Base-by-base conservation (phyloP, 345 rosid genomes). In the Syzygium aqueum region DNA sequence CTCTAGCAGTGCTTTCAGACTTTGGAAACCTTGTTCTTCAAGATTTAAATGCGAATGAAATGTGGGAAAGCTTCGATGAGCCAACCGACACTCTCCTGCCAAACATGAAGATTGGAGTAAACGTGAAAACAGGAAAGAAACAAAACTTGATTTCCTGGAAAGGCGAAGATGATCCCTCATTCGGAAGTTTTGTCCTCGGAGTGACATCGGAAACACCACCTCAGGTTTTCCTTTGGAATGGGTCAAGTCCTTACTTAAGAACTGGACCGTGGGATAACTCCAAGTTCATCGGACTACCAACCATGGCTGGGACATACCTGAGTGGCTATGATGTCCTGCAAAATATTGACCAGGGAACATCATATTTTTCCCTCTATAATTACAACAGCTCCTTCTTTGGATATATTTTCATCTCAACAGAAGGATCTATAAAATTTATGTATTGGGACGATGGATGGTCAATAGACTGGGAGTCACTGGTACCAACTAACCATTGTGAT, bases 11-110 rank as follows among this genome's bases (percentile, higher is more conserved):
- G 88, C 65, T 92, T 85, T 77, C 67, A 15, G 94, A 84, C 11
- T 53, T 51, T 1, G 93, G 94, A 23, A 91, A 91, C 67, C 86
- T 92, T 3, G 91, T 90, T 43, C 57, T 92, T 23, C 90, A 59
- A 65, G 87, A 84, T 7, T 43, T 19, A 43, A 77, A 22, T 13
- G 28, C 6, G 33, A 51, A 37, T n/a, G 82, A 19, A 30, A 13
- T 91, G 33, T 92, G 93, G 94, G 90, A 91, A 65, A 91, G 93
- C 67, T 92, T 91, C 10, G 91, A 89, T 85, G 28, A 89, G 73
- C 94, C 93, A 8, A 88, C 90, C 5, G 94, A 91, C 80, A 92
- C 93, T 14, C 28, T 91, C 57, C 86, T 92, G 16, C 90, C 90
- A 5, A 90, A 49, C 40, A 92, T 92, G 93, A 85, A 86, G 84